phyloP scores from a whole-genome alignment of 2,329 filamentous ascomycete genomes.

The Cytospora chrysosperma region DNA sequence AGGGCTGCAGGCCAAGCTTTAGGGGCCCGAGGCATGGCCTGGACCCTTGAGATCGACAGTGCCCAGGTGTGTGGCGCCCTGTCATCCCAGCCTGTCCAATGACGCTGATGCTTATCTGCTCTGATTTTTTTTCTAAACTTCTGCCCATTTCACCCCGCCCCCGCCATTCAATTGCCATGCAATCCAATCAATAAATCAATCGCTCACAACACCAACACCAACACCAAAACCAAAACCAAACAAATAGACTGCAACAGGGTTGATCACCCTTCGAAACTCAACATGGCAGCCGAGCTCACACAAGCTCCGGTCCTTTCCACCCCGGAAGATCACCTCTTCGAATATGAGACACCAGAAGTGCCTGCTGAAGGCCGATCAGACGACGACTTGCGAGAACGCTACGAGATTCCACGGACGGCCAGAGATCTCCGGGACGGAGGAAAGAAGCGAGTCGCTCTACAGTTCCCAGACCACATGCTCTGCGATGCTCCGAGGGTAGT shows the following conservation, averaged over 20 bases:
- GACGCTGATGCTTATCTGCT: constrained; percentile 1
- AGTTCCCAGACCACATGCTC: constrained; percentile 94
- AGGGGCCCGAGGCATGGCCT: constrained; percentile 4
- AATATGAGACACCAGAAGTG: constrained; percentile 45
- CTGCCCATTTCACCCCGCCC: constrained; percentile 8
- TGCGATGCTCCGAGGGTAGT: constrained; percentile 80
- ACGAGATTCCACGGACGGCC: constrained; percentile 82
- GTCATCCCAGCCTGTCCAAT: constrained; percentile 9
- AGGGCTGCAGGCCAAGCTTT: constrained; percentile 20
- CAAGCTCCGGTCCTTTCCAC: constrained; percentile 63
- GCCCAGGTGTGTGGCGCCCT: constrained; percentile 5
- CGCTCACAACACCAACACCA: not conserved
- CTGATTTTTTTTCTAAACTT: constrained; percentile 13
- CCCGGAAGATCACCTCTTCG: constrained; percentile 59
- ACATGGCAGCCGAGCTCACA: constrained; percentile 49
- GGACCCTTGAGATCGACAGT: constrained; percentile 18
- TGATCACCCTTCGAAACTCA: not conserved
- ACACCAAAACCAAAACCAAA: too few species aligned
- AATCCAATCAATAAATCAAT: too few species aligned
- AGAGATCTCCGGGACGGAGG: constrained; percentile 68
- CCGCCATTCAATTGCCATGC: too few species aligned
- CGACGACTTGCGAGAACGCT: constrained; percentile 71
- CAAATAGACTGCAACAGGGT: not conserved
- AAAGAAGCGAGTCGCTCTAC: constrained; percentile 81
- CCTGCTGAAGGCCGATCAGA: constrained; percentile 41